Evolutionary conservation across 2,329 filamentous ascomycete genomes (phyloP), one percentile per base, ranked within the genome.

Genomic region (Myriosclerotinia scirpicola): DNA sequence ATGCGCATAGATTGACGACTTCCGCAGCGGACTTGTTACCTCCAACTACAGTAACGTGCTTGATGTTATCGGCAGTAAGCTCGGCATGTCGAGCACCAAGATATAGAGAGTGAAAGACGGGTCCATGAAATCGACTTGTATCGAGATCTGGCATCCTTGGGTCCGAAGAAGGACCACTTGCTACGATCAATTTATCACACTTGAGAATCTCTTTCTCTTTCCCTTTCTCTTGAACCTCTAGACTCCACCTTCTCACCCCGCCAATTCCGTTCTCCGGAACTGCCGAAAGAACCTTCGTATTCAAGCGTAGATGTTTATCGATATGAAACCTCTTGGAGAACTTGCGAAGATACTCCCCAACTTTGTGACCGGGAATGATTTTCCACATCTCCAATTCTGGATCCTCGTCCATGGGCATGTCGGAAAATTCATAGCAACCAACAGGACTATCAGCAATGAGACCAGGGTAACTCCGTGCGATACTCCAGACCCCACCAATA

Each of bases 381-480:
- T 34, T 50, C 67, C 66, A 67, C 48, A 52, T 55, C 20, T 67
- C 30, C 36, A 68, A 11, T 4, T 53, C 63, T 22, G 63, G 42
- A 60, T 65, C 63, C n/a, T 65, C 63, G 14, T 65, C 63, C 69
- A 71, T 71, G 14, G 88, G 87, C 68, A 90, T 91, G 71, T 91
- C 90, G 0, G 87, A 86, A 72, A 85, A 92, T 75, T 93, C 88
- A 71, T 87, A 91, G 0, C 85, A 89, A 1, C 89, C 89, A 17
- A 87, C 76, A 73, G 90, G 83, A 73, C 92, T 92, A 77, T 93
- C 92, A 64, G 85, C 87, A 71, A 87, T 88, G 54, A 93, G 81
- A 1, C 85, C 86, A 0, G 86, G 84, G 74, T 92, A 89, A 1
- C 91, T 76, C 1, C 89, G 83, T 50, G 88, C 80, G 66, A 85